These are phyloP conservation scores for Xylariaceae sp. DNA, from an alignment of 2,329 filamentous ascomycete genomes.

Conservation along the genomic window DNA sequence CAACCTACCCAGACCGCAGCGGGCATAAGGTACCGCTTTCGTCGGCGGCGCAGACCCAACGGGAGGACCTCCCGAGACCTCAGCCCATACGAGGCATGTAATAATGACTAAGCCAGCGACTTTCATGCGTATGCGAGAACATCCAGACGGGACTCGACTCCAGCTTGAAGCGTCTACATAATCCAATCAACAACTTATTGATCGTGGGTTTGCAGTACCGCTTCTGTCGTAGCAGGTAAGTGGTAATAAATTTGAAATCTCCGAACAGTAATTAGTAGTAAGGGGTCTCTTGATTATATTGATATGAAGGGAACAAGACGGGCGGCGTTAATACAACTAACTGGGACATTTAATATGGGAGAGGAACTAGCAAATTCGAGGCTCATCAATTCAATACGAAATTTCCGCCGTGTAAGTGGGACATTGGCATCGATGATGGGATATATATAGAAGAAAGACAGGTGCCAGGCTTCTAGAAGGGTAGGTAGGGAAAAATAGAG, in stretches of 20 bases:
- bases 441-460: background rate
- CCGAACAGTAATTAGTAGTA: background rate
- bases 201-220: background rate
- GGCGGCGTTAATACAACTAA: background rate
- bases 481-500: background rate
- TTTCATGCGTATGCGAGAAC: background rate
- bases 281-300: background rate
- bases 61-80: too few species aligned
- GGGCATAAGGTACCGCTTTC: too few species aligned
- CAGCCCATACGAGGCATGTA: background rate
- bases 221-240: background rate
- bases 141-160: background rate
- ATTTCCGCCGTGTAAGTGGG: too few species aligned
- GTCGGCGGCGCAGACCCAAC: too few species aligned
- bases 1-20: too few species aligned
- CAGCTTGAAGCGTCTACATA: too few species aligned
- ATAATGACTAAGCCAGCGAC: background rate
- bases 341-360: background rate
- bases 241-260: background rate
- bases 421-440: too few species aligned
- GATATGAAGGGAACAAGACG: background rate
- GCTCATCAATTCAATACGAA: background rate
- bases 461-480: background rate
- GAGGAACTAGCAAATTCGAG: background rate
- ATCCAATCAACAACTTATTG: background rate